A percentile compares a stretch with the other conserved stretches of the same genome.
Conservation (phyloP, 2,329 filamentous ascomycete species). For the Fusarium sp. region DNA sequence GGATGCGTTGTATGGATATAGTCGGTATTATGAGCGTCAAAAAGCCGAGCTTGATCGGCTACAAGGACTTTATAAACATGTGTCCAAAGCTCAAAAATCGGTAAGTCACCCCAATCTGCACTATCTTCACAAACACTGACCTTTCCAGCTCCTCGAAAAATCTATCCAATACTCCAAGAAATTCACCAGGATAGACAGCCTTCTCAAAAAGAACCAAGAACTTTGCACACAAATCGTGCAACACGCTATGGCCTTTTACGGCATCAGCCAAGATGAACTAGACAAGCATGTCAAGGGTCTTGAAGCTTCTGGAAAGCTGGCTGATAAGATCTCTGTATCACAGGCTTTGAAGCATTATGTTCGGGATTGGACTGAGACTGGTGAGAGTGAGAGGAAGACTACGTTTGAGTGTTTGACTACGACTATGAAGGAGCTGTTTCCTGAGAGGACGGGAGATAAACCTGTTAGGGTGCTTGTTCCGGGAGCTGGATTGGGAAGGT, state of each 20-base stretch:
- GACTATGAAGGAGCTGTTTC: slow-evolving; percentile 49
- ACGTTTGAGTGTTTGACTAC: slow-evolving; percentile 55
- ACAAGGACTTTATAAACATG: slow-evolving; percentile 52
- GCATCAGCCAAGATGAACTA: slow-evolving; percentile 57
- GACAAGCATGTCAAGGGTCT: slow-evolving; percentile 54
- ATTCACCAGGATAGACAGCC: slow-evolving; percentile 56
- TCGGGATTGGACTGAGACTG: slow-evolving; percentile 65
- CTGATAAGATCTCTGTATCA: slow-evolving; percentile 60
- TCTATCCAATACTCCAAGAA: slow-evolving; percentile 67
- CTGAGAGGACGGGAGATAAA: slow-evolving; percentile 23
- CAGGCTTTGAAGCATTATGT: slow-evolving; percentile 69
- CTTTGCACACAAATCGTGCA: slow-evolving; percentile 60
- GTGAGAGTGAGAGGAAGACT: slow-evolving; percentile 57
- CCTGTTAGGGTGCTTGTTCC: slow-evolving; percentile 59
- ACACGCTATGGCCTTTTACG: slow-evolving; percentile 59
- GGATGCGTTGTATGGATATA: slow-evolving; percentile 54
- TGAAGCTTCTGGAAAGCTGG: slow-evolving; percentile 51
- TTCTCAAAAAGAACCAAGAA: slow-evolving; percentile 57
- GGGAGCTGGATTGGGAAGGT: slow-evolving; percentile 63
- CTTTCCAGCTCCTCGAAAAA: slow-evolving; percentile 62
- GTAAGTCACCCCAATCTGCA: background rate
- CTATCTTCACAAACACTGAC: background rate
- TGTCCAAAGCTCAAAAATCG: slow-evolving; percentile 50
- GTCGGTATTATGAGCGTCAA: slow-evolving; percentile 50
- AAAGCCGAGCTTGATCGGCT: slow-evolving; percentile 52